These are phyloP conservation scores for Helicocarpus griseus DNA, from an alignment of 2,329 filamentous ascomycete species.

Conservation along the genomic window DNA sequence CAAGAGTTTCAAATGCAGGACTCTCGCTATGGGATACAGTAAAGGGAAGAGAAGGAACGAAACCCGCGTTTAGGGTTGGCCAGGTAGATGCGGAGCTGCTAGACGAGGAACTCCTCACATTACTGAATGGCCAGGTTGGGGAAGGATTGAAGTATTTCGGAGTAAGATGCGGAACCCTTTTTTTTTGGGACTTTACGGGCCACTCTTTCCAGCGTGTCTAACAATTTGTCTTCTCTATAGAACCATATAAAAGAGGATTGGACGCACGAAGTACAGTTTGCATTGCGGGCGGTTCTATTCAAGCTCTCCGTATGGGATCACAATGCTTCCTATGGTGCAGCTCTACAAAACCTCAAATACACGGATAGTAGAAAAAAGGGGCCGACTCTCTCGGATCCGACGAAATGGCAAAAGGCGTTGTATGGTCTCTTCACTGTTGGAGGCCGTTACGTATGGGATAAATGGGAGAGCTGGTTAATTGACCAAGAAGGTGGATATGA, in stretches of 20 bases:
- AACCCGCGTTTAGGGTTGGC: constrained; percentile 82
- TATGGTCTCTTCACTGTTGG: constrained; percentile 82
- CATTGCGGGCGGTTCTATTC: constrained; percentile 70
- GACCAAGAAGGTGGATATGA: constrained; percentile 68
- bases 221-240: constrained; percentile 16
- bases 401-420: constrained; percentile 69
- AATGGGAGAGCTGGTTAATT: constrained; percentile 81
- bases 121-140: constrained; percentile 75
- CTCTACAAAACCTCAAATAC: constrained; percentile 83
- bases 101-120: constrained; percentile 81
- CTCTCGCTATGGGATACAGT: constrained; percentile 58
- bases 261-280: constrained; percentile 72
- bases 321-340: constrained; percentile 86
- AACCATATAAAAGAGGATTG: constrained; percentile 72
- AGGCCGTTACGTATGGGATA: constrained; percentile 81
- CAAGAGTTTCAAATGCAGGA: constrained; percentile 37
- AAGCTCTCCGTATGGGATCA: constrained; percentile 97
- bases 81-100: constrained; percentile 93
- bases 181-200: not conserved
- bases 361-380: constrained; percentile 66
- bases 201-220: not conserved
- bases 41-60: constrained; percentile 64
- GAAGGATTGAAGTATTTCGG: constrained; percentile 83
- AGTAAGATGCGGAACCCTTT: constrained; percentile 32
- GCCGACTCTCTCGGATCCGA: constrained; percentile 57